Conservation (phyloP, 2,329 filamentous ascomycete species). For the Macroventuria anomochaeta region DNA sequence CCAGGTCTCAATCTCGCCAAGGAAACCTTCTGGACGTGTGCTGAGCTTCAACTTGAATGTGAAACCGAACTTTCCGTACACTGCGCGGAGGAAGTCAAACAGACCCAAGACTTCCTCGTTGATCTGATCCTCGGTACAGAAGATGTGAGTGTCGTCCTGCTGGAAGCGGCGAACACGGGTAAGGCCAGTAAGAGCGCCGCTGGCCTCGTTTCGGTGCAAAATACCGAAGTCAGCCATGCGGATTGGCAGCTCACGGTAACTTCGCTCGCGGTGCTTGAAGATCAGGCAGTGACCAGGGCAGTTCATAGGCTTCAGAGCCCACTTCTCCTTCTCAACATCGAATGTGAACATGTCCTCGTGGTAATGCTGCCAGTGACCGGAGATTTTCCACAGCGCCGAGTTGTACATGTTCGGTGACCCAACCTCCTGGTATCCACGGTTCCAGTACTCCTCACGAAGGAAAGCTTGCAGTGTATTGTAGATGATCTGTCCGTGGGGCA, state of each 20-base stretch:
- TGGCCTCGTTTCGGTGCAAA: conserved; percentile 93
- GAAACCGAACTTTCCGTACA: conserved; percentile 85
- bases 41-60: conserved; percentile 95
- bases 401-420: conserved; percentile 98
- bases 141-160: conserved; percentile 96
- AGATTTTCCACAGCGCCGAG: conserved; percentile 88
- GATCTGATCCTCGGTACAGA: conserved; percentile 85
- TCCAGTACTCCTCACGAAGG: conserved; percentile 87
- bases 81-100: conserved; percentile 83
- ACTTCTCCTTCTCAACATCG: conserved; percentile 79
- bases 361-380: conserved; percentile 91
- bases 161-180: conserved; percentile 93
- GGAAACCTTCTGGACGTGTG: conserved; percentile 85
- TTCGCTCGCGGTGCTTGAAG: conserved; percentile 81
- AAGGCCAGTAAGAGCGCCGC: conserved; percentile 86
- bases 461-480: conserved; percentile 87
- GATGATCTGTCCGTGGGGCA: conserved; percentile 90
- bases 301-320: conserved; percentile 96
- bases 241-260: conserved; percentile 88
- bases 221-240: conserved; percentile 96
- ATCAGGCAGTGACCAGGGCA: conserved; percentile 93
- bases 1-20: conserved; percentile 88
- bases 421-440: conserved; percentile 92
- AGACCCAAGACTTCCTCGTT: conserved; percentile 77
- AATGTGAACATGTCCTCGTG: conserved; percentile 97